Conservation (phyloP, 2,329 filamentous ascomycete genomes). For the Penicillium sp. region DNA sequence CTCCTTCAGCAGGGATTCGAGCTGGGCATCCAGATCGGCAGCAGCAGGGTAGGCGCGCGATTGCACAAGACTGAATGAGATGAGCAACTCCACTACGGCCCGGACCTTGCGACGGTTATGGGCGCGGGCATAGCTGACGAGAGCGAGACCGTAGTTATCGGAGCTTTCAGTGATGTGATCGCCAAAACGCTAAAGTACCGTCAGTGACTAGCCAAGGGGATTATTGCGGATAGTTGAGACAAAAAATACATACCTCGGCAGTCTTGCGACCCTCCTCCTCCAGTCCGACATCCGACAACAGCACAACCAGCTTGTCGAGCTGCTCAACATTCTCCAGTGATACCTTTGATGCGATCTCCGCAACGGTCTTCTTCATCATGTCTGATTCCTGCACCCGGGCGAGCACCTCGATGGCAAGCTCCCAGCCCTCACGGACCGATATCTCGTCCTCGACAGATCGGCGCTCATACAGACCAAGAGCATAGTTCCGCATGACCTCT, state of each 20-base stretch:
- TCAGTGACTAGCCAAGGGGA: conserved; percentile 17
- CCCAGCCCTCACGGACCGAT: conserved; percentile 73
- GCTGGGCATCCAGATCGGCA: conserved; percentile 70
- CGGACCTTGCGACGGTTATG: conserved; percentile 78
- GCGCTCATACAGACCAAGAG: conserved; percentile 59
- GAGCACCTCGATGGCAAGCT: conserved; percentile 80
- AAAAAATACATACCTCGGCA: conserved; percentile 67
- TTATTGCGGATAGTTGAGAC: background rate
- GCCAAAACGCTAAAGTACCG: conserved; percentile 69
- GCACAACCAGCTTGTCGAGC: conserved; percentile 78
- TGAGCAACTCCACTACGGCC: conserved; percentile 81
- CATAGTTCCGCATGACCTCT: conserved; percentile 75
- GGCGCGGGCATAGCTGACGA: conserved; percentile 88
- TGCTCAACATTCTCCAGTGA: conserved; percentile 68
- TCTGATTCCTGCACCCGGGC: conserved; percentile 75
- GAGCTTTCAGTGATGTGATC: conserved; percentile 72
- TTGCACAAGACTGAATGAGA: conserved; percentile 82
- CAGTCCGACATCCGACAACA: conserved; percentile 78
- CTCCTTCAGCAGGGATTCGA: conserved; percentile 69
- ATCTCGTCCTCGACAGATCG: conserved; percentile 36
- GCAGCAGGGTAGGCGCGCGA: conserved; percentile 76
- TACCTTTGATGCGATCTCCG: conserved; percentile 72
- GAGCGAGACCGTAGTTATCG: conserved; percentile 78
- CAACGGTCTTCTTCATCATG: conserved; percentile 72
- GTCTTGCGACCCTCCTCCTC: conserved; percentile 76